These are phyloP conservation scores for Gnomoniopsis sp. DNA, from an alignment of 2,329 filamentous ascomycete species.

Conservation along the genomic window DNA sequence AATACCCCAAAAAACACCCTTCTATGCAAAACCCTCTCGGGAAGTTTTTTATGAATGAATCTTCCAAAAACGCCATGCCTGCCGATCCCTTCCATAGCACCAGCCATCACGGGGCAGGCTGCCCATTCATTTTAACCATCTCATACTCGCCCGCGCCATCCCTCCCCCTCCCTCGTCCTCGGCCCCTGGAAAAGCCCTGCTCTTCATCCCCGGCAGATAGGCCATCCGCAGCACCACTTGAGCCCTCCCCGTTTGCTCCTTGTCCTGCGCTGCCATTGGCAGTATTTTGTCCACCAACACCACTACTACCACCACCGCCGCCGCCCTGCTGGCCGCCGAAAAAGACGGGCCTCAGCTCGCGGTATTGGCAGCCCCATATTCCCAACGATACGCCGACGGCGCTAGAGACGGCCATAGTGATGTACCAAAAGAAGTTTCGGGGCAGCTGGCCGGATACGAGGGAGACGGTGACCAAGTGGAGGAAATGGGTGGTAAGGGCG, in stretches of 20 bases:
- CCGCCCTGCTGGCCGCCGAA: constrained; percentile 59
- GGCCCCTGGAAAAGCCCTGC: constrained; percentile 46
- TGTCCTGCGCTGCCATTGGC: constrained; percentile 21
- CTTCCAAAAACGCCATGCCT: constrained; percentile 11
- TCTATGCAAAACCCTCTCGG: constrained; percentile 6
- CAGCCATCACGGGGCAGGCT: background rate
- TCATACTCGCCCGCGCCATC: constrained; percentile 62
- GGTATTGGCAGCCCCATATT: constrained; percentile 87
- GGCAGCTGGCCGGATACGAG: constrained; percentile 78
- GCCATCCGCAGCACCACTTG: constrained; percentile 19
- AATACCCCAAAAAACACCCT: constrained; percentile 5
- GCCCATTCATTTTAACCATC: constrained; percentile 53
- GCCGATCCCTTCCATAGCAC: background rate
- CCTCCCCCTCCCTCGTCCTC: constrained; percentile 49
- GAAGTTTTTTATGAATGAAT: background rate
- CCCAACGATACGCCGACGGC: constrained; percentile 57
- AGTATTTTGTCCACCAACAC: constrained; percentile 5
- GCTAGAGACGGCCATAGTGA: constrained; percentile 46
- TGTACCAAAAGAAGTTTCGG: constrained; percentile 83
- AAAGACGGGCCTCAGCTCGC: constrained; percentile 82
- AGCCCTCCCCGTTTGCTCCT: constrained; percentile 13
- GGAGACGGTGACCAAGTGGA: constrained; percentile 45
- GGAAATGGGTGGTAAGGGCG: constrained; percentile 66
- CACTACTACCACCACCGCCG: constrained; percentile 34
- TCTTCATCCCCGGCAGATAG: constrained; percentile 39